Evolutionary conservation across 2,329 filamentous ascomycete genomes (phyloP), one percentile per base, ranked within the genome.

Genomic region (Ophiostoma sp.): DNA sequence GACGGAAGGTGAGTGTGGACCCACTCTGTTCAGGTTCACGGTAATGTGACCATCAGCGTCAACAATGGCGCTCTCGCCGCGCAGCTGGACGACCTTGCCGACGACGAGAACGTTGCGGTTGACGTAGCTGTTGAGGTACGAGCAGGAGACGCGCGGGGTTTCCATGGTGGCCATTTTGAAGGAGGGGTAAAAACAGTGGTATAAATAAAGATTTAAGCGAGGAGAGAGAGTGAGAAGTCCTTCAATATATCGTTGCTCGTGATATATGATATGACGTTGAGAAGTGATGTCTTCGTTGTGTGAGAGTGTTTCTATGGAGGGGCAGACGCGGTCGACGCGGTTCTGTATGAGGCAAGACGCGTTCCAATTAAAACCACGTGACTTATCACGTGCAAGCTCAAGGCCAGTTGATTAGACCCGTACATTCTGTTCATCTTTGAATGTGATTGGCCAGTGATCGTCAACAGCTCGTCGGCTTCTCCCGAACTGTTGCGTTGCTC

Each of bases 71-170:
- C 89, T 88, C 70, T 96, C 93, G 77, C 95, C 95, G 70, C 91
- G 91, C 31, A 98, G 86, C 78, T 96, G 91, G 3, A 89, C 88
- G 64, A 98, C 94, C 78, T 92, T 94, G 78, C 96, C 96, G 5
- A 97, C 87, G 72, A 98, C 86, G 78, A 94, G 94, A 75, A 98
- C 93, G 75, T 92, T 93, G 76, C 89, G 88, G 77, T 87, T 86
- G 77, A 90, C 86, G 84, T 95, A 97, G 79, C 87, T 87, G 80
- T 94, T 89, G 73, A 98, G 91, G 83, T 95, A 92, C 55, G 87
- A 84, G 71, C 92, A 92, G 66, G 93, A 93, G 81, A 98, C 90
- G 82, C 96, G 94, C 39, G 96, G 95, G 68, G 94, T 89, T 79
- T 95, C 87, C 92, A 95, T 95, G 76, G 74, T 84, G 64, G 55